Conservation (phyloP, 768 basidiomycete genomes). For the Lactarius tabidus region DNA sequence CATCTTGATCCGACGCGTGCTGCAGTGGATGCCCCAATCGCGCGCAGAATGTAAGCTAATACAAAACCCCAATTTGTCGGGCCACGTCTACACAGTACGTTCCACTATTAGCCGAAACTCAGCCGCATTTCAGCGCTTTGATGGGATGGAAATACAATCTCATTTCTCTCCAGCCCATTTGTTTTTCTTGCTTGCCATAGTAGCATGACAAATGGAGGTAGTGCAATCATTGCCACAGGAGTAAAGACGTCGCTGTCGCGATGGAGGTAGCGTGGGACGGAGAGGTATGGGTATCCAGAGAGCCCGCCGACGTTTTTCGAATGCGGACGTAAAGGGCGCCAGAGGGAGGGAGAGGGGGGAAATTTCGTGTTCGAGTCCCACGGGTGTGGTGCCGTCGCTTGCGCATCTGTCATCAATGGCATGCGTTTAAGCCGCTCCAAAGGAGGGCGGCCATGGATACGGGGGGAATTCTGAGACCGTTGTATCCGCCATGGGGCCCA, state of each 20-base stretch:
- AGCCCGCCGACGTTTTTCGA: slow-evolving; percentile 4
- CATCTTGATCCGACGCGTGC: slow-evolving; percentile 13
- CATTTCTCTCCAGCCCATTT: neutral
- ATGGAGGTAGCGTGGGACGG: slow-evolving; percentile 13
- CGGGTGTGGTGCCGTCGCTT: slow-evolving; percentile 12
- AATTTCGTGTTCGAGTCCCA: slow-evolving; percentile 7
- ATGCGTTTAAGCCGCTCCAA: slow-evolving; percentile 17
- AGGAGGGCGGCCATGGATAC: slow-evolving; percentile 19
- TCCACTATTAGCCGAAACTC: neutral
- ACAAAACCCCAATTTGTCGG: neutral
- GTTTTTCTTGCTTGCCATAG: neutral
- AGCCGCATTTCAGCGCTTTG: neutral
- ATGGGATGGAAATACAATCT: neutral
- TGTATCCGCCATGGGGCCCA: neutral
- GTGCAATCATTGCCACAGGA: neutral
- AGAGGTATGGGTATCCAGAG: neutral
- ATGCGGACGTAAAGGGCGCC: slow-evolving; percentile 15
- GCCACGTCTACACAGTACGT: neutral
- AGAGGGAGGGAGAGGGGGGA: neutral
- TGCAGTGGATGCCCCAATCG: neutral
- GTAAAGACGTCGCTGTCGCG: neutral
- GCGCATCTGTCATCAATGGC: slow-evolving; percentile 5
- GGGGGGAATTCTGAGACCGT: slow-evolving; percentile 5
- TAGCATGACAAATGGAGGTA: slow-evolving; percentile 3
- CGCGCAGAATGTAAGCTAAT: neutral